Conservation (phyloP, 1,284 basidiomycete species). For the Coniophora puteana region DNA sequence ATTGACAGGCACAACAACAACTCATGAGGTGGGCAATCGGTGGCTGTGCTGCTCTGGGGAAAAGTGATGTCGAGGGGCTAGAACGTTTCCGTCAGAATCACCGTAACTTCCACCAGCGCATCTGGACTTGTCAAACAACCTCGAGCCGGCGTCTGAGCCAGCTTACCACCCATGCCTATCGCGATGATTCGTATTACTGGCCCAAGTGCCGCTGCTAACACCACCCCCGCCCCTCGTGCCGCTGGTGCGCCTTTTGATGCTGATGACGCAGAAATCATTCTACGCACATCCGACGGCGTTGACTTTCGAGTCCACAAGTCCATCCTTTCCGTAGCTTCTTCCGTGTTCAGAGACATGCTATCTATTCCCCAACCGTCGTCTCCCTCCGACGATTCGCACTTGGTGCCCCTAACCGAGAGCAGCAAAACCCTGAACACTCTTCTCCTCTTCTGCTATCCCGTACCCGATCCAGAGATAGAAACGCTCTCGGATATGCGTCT, state of each 20-base stretch:
- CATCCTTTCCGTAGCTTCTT: slow-evolving; percentile 1
- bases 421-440: slow-evolving; percentile 1
- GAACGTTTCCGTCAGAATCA: too few relatives aligned
- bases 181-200: too few relatives aligned
- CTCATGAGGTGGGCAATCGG: too few relatives aligned
- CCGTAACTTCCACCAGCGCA: too few relatives aligned
- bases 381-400: too few relatives aligned
- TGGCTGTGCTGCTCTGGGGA: too few relatives aligned
- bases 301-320: background rate
- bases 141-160: too few relatives aligned
- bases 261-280: background rate
- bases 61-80: too few relatives aligned
- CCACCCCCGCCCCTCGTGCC: background rate
- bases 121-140: too few relatives aligned
- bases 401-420: background rate
- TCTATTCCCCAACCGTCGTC: background rate
- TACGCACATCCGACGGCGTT: slow-evolving; percentile 1
- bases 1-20: too few relatives aligned
- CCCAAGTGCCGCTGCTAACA: too few relatives aligned
- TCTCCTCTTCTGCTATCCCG: background rate
- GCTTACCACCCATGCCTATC: too few relatives aligned
- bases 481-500: background rate
- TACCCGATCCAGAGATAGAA: background rate
- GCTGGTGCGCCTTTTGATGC: slow-evolving; percentile 1
- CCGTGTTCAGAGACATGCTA: slow-evolving; percentile 3